Percentiles rank a stretch among this genome's conserved stretches.
phyloP scores from a whole-genome alignment of 2,329 filamentous ascomycete species.

The Diaporthe sp. region DNA sequence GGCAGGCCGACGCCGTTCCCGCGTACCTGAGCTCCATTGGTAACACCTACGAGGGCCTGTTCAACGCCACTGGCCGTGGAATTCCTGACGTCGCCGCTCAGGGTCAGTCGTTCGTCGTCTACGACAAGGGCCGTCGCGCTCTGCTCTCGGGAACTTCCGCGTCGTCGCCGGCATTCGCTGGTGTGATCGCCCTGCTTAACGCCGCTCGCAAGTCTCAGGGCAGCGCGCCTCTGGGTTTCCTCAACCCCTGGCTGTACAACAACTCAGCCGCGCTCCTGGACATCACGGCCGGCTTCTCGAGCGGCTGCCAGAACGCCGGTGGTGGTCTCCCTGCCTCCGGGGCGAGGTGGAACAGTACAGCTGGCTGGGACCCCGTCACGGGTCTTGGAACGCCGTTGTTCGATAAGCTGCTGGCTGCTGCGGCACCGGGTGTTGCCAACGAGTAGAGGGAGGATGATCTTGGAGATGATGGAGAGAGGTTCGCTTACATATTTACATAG shows the following conservation, averaged over 20 bases:
- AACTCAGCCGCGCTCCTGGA: conserved; percentile 48
- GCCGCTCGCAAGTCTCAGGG: conserved; percentile 53
- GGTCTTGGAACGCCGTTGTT: conserved; percentile 37
- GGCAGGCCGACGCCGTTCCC: conserved; percentile 49
- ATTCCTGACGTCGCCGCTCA: conserved; percentile 58
- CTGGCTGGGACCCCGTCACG: conserved; percentile 53
- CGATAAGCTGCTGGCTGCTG: conserved; percentile 32
- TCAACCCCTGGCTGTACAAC: conserved; percentile 52
- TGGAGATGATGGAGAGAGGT: neutral
- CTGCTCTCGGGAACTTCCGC: conserved; percentile 50
- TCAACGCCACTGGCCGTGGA: conserved; percentile 53
- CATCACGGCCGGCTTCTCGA: conserved; percentile 44
- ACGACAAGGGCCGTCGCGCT: conserved; percentile 46
- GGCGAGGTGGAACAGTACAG: conserved; percentile 48
- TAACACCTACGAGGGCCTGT: conserved; percentile 52
- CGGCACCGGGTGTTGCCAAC: conserved; percentile 33
- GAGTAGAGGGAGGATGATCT: neutral
- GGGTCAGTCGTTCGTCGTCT: conserved; percentile 62
- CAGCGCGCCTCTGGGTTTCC: conserved; percentile 51
- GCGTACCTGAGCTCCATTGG: conserved; percentile 52
- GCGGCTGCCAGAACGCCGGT: conserved; percentile 27
- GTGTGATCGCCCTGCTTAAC: conserved; percentile 56
- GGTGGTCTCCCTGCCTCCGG: conserved; percentile 20
- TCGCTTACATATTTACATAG: too few species aligned
- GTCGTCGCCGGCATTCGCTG: conserved; percentile 54